Percentiles rank a stretch among this genome's conserved stretches.
These are phyloP conservation scores for Helicocarpus griseus DNA, from an alignment of 2,329 filamentous ascomycete genomes.

Conservation along the genomic window DNA sequence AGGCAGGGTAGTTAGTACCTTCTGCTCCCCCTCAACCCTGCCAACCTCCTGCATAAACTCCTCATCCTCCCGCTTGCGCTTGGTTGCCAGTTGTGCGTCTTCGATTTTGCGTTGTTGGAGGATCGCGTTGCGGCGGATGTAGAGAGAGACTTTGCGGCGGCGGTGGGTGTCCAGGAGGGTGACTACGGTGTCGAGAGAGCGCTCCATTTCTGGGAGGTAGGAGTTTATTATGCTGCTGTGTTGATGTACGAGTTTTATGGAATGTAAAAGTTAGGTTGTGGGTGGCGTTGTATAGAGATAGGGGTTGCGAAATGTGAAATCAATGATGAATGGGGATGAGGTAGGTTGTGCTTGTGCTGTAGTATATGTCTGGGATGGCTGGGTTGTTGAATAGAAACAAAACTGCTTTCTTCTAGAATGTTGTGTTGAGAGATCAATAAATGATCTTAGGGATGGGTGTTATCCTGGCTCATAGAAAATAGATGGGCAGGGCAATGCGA, in stretches of 20 bases:
- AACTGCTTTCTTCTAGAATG: too few species aligned
- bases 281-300: neutral
- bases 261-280: neutral
- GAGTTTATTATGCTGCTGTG: neutral
- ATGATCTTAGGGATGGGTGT: too few species aligned
- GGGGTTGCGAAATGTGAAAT: too few species aligned
- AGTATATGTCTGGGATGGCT: too few species aligned
- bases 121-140: constrained; percentile 21
- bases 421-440: too few species aligned
- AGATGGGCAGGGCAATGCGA: too few species aligned
- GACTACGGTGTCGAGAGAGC: neutral
- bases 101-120: constrained; percentile 10
- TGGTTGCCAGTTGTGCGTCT: constrained; percentile 11
- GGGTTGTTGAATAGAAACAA: too few species aligned
- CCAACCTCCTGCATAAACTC: constrained; percentile 32
- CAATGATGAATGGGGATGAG: too few species aligned
- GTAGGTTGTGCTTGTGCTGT: too few species aligned
- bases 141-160: neutral
- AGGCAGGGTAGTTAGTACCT: constrained; percentile 21
- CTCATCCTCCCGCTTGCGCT: constrained; percentile 32
- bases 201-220: neutral
- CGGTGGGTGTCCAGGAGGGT: neutral
- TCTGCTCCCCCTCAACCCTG: constrained; percentile 30
- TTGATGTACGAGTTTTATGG: neutral
- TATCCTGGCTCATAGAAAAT: too few species aligned